phyloP scores from a whole-genome alignment of 768 basidiomycete genomes.

The Coprinopsis sp. region DNA sequence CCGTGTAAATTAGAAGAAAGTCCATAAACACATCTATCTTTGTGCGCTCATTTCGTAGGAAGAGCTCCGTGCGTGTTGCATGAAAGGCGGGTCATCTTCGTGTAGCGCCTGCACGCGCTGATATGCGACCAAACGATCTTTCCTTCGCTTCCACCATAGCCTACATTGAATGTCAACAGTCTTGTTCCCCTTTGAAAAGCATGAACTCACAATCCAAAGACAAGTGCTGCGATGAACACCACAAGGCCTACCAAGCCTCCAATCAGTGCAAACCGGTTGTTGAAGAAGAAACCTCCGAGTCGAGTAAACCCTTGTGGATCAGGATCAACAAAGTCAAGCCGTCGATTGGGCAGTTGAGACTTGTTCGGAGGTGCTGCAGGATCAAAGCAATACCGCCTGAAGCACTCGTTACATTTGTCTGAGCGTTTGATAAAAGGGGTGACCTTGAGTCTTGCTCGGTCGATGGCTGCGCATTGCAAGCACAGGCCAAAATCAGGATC shows the following conservation, averaged over 20 bases:
- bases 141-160: conserved; percentile 25
- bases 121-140: conserved; percentile 8
- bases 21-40: neutral
- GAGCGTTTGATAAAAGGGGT: conserved; percentile 35
- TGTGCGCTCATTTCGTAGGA: conserved; percentile 4
- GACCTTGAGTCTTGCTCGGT: conserved; percentile 44
- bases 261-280: conserved; percentile 43
- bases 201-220: conserved; percentile 35
- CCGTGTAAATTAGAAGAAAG: neutral
- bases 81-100: conserved; percentile 5
- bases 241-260: conserved; percentile 42
- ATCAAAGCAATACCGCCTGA: conserved; percentile 52
- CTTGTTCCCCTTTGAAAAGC: neutral
- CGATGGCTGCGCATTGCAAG: conserved; percentile 60
- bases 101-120: conserved; percentile 4
- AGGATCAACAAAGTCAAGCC: conserved; percentile 47
- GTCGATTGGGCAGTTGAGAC: conserved; percentile 40
- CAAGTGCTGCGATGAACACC: conserved; percentile 33
- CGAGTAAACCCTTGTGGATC: conserved; percentile 46
- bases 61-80: conserved; percentile 2
- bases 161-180: conserved; percentile 10
- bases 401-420: conserved; percentile 39
- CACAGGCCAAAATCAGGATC: conserved; percentile 65
- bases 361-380: conserved; percentile 39
- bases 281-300: conserved; percentile 37